Evolutionary conservation across 352 stramenopile species (phyloP).

Genomic region (Globisporangium megalacanthum): DNA sequence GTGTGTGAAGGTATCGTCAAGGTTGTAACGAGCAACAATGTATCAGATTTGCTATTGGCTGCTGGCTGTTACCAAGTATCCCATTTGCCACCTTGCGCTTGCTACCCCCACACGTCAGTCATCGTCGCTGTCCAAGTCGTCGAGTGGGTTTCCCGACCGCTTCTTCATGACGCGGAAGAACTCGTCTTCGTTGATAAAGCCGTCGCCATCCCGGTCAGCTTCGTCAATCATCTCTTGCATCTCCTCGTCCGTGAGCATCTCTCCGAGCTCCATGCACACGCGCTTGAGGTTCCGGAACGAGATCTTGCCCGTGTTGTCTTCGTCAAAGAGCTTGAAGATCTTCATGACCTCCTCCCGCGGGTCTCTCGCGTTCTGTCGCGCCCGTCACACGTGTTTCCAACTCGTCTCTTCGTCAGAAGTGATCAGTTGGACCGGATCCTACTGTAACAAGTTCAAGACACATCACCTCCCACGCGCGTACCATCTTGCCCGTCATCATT

Average conservation of each 20-base stretch:
- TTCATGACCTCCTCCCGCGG: conserved; percentile 90
- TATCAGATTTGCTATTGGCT: not conserved
- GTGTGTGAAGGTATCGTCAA: not conserved
- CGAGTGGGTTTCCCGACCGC: conserved; percentile 88
- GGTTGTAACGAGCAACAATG: not conserved
- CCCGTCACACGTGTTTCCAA: not conserved
- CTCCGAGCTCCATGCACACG: conserved; percentile 81
- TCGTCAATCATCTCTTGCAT: conserved; percentile 96
- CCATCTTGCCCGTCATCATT: conserved; percentile 94
- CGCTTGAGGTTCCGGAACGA: conserved; percentile 94
- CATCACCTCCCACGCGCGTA: conserved; percentile 6
- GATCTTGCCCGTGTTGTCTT: conserved; percentile 93
- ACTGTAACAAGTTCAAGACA: too few relatives aligned
- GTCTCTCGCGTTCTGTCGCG: conserved; percentile 67
- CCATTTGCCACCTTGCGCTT: not conserved
- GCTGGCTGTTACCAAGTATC: not conserved
- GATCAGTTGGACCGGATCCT: too few relatives aligned
- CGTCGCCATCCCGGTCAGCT: conserved; percentile 90
- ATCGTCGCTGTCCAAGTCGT: conserved; percentile 89
- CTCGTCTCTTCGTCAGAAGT: too few relatives aligned
- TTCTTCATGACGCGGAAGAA: conserved; percentile 97
- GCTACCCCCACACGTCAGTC: conserved; percentile 28
- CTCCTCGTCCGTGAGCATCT: conserved; percentile 70
- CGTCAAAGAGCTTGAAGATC: conserved; percentile 95
- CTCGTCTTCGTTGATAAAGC: conserved; percentile 93